Evolutionary conservation across 2,329 filamentous ascomycete species (phyloP).

Genomic region (Ophiognomonia clavigignenti-juglandacearum): DNA sequence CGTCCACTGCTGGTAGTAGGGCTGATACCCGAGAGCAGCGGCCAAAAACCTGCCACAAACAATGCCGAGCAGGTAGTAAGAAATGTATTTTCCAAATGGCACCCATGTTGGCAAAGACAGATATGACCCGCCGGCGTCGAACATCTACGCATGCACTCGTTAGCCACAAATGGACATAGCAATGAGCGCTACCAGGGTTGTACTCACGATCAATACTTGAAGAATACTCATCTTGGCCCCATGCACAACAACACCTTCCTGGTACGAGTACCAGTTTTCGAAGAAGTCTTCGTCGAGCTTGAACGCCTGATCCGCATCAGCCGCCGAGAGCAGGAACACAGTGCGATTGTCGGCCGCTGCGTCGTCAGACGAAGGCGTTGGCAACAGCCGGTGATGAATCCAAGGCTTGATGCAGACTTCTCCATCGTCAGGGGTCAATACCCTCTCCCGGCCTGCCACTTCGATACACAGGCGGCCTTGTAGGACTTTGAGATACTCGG

Average conservation of each 20-base stretch:
- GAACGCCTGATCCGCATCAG: constrained; percentile 23
- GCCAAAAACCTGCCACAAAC: constrained; percentile 34
- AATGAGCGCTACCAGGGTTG: neutral
- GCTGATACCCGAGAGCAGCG: constrained; percentile 32
- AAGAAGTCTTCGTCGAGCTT: constrained; percentile 28
- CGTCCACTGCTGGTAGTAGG: constrained; percentile 31
- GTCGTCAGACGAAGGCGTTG: neutral
- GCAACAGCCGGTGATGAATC: neutral
- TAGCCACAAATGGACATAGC: neutral
- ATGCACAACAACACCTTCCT: constrained; percentile 24
- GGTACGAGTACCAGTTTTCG: constrained; percentile 31
- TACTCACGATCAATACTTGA: constrained; percentile 1
- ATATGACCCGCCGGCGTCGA: constrained; percentile 34
- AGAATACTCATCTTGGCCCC: constrained; percentile 11
- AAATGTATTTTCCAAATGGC: constrained; percentile 24
- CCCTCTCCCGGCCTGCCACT: constrained; percentile 22
- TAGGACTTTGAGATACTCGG: constrained; percentile 27
- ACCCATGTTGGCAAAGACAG: constrained; percentile 31
- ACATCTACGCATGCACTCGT: constrained; percentile 25
- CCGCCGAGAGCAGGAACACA: constrained; percentile 21
- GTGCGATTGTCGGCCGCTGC: neutral
- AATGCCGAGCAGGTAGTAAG: constrained; percentile 25
- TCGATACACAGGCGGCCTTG: constrained; percentile 25
- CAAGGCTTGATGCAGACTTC: neutral
- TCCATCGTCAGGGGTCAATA: constrained; percentile 16